These are phyloP conservation scores for Chamaecyparis obtusa DNA, from an alignment of 75 land plant genomes.

Conservation along the genomic window DNA sequence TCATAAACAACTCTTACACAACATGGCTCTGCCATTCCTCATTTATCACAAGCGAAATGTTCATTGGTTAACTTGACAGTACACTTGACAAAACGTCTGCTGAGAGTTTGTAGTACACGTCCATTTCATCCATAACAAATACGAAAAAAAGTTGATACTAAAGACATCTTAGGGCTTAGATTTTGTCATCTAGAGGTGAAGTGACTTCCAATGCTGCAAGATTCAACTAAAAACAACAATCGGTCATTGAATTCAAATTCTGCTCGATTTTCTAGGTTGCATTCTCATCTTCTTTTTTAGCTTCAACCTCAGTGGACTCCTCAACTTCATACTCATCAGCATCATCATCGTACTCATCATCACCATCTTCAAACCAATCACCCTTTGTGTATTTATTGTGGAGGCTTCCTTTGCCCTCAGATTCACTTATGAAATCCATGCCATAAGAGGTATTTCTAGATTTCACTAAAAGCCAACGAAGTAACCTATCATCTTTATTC, in stretches of 20 bases:
- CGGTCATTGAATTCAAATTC: neutral
- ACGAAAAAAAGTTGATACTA: neutral
- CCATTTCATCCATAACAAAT: neutral
- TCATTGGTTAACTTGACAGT: neutral
- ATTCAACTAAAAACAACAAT: neutral
- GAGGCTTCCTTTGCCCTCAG: slow-evolving; percentile 15
- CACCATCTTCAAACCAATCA: slow-evolving; percentile 20
- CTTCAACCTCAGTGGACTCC: neutral
- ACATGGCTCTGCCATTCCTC: neutral
- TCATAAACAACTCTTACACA: neutral
- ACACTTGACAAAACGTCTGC: neutral
- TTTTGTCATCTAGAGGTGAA: neutral
- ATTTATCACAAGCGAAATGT: neutral
- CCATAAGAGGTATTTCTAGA: slow-evolving; percentile 49
- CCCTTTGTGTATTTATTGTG: neutral
- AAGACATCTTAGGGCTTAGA: neutral
- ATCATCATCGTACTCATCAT: slow-evolving; percentile 35
- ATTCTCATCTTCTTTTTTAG: neutral
- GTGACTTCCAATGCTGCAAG: neutral
- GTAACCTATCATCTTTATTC: slow-evolving; percentile 78
- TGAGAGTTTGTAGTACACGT: neutral
- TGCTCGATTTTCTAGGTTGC: neutral
- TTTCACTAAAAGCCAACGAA: slow-evolving; percentile 80
- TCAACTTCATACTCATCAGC: slow-evolving; percentile 15
- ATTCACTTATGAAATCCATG: slow-evolving; percentile 25